phyloP scores from a whole-genome alignment of 495 filamentous ascomycete genomes.

The Lineolata rhizophorae region DNA sequence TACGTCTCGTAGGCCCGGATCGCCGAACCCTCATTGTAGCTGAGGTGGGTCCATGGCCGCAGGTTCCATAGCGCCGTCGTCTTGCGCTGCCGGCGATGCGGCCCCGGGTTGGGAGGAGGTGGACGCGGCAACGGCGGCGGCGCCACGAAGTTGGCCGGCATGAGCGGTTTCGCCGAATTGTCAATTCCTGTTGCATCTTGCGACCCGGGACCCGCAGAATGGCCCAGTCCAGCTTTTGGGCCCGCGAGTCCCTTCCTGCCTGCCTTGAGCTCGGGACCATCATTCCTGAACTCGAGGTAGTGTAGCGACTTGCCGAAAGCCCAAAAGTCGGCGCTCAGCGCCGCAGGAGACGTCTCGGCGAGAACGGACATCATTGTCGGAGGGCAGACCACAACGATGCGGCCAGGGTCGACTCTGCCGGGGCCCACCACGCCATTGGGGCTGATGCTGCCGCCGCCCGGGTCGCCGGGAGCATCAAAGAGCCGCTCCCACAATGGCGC shows the following conservation, averaged over 20 bases:
- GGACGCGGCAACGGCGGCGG: background rate
- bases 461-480: no score
- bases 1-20: conserved; percentile 10
- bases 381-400: background rate
- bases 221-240: no score
- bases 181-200: no score
- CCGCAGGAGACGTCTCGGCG: background rate
- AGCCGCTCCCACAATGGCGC: no score
- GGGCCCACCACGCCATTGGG: no score
- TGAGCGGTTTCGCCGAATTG: no score
- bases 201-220: no score
- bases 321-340: background rate
- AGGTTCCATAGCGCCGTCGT: no score
- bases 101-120: background rate
- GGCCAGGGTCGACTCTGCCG: background rate
- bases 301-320: background rate
- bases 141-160: background rate
- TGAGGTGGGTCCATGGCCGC: conserved; percentile 9
- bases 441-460: no score
- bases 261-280: background rate
- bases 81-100: no score
- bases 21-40: conserved; percentile 11
- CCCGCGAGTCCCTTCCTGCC: no score
- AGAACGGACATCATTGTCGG: background rate
- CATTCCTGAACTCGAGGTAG: background rate